Evolutionary conservation across 345 rosid species (phyloP), one percentile per base, ranked within the genome.

Genomic region (Citrus sinensis): DNA sequence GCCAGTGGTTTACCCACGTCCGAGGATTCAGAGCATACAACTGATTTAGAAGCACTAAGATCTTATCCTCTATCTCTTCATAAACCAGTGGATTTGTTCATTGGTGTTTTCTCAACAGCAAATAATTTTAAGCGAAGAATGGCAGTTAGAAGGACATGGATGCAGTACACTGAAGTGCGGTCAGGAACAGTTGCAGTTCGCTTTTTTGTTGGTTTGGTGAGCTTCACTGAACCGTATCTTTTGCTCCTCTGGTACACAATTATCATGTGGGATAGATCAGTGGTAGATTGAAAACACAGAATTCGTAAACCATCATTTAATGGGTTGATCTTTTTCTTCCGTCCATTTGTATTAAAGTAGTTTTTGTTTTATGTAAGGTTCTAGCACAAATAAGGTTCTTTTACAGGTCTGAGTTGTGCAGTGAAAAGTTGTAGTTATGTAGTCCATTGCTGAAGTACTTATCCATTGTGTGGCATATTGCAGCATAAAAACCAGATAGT

Each of bases 71-170:
- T 92, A 80, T 80, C 97, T 70, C 83, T 80, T 40, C 76, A 83
- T 65, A 86, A 85, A 74, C 84, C 90, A 56, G 76, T 87, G 59
- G 94, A 94, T 85, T 97, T 96, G 79, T 89, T 96, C 76, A 84
- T 96, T 83, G 98, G 99, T 56, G 97, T 96, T 73, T 94, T 96
- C 85, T 94, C 99, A 68, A 94, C 97, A 2, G 94, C 98, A 78
- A 96, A 96, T 87, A 96, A 96, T 76, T 96, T 96, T 80, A 94
- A 92, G 82, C 88, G 95, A 63, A 88, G 98, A 80, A 94, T 96
- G 99, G 94, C 98, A 85, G 95, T 96, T 68, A 87, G 98, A 80
- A 90, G 98, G 82, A 94, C 99, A 76, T 96, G 99, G 99, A 94
- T 96, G 99, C 98, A 96, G 80, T 92, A 91, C 76, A 80, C 87